Percentiles rank a stretch among this genome's conserved stretches.
Evolutionary conservation across 768 basidiomycete species (phyloP).

Genomic region (Serendipita sp.): DNA sequence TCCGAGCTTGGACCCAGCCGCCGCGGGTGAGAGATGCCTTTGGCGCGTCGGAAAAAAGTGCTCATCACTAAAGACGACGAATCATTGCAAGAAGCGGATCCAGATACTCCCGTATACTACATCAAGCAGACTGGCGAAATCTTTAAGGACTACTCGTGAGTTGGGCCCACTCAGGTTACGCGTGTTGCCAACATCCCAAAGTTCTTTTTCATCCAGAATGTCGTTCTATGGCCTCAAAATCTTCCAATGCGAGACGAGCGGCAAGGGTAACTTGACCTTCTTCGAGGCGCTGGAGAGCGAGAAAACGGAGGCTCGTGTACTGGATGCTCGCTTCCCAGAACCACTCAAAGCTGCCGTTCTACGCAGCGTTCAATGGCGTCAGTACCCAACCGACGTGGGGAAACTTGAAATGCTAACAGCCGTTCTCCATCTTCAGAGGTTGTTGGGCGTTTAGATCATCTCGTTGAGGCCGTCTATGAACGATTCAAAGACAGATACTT

Average conservation of each 20-base stretch:
- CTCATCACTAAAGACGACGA: conserved; percentile 11
- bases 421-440: conserved; percentile 48
- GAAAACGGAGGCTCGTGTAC: conserved; percentile 68
- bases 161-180: conserved; percentile 16
- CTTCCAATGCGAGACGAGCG: conserved; percentile 95
- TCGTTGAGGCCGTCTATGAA: conserved; percentile 89
- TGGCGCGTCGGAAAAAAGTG: conserved; percentile 20
- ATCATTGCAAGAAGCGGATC: conserved; percentile 23
- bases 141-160: conserved; percentile 91
- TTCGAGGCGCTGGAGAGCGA: conserved; percentile 90
- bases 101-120: conserved; percentile 70
- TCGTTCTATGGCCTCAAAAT: conserved; percentile 87
- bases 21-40: conserved; percentile 15
- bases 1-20: too few species aligned
- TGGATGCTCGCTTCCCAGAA: conserved; percentile 86
- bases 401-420: conserved; percentile 11
- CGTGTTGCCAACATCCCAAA: conserved; percentile 19
- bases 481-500: conserved; percentile 96
- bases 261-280: conserved; percentile 85
- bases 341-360: conserved; percentile 84
- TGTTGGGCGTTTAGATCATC: conserved; percentile 85
- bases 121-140: conserved; percentile 92
- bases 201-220: conserved; percentile 79
- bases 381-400: conserved; percentile 12
- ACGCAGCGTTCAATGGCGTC: conserved; percentile 92